Conservation (phyloP, 139 green algal species). For the Yamagishiella unicocca region DNA sequence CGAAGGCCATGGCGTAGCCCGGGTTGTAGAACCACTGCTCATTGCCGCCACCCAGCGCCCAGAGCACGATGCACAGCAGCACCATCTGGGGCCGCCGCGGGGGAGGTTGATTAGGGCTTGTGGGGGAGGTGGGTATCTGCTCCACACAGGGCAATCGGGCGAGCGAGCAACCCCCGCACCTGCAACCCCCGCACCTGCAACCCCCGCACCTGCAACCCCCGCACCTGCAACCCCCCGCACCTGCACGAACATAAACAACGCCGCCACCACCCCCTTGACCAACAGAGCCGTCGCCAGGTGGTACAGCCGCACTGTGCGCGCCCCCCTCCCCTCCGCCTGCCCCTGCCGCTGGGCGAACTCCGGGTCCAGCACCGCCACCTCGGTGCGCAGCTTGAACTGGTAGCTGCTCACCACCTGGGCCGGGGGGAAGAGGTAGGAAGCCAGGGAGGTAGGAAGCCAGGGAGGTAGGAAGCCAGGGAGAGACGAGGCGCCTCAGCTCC, state of each 20-base stretch:
- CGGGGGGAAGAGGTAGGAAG: neutral
- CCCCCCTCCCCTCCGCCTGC: neutral
- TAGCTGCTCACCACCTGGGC: conserved; percentile 29
- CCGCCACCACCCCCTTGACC: conserved; percentile 18
- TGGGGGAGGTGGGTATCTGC: no score
- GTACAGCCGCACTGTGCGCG: neutral
- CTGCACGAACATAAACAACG: conserved; percentile 27
- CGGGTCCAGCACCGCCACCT: neutral
- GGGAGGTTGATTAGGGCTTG: no score
- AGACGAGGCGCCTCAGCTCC: no score
- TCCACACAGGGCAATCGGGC: no score
- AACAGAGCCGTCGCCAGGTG: neutral
- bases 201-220: neutral
- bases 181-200: no score
- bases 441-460: no score
- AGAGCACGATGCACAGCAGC: conserved; percentile 34
- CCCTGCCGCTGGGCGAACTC: neutral
- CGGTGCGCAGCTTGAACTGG: conserved; percentile 42
- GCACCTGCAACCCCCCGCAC: neutral
- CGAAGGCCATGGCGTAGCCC: conserved; percentile 31
- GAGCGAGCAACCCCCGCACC: no score
- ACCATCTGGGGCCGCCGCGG: neutral
- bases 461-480: no score
- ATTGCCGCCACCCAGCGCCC: neutral
- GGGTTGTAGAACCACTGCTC: conserved; percentile 34